These are phyloP conservation scores for Clarireedia paspali DNA, from an alignment of 2,329 filamentous ascomycete species.

Conservation along the genomic window DNA sequence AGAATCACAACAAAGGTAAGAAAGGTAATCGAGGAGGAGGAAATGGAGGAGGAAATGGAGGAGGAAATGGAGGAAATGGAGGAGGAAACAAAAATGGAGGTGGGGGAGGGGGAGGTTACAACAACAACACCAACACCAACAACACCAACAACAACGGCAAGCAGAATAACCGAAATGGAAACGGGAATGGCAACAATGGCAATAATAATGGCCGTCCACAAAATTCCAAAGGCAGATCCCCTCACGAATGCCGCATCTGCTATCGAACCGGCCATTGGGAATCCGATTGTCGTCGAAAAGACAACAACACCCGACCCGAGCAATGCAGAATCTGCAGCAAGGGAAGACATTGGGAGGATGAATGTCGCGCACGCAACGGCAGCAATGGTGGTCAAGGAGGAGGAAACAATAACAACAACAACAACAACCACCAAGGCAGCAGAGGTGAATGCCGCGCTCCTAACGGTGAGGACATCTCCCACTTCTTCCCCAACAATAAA, in stretches of 20 bases:
- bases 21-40: background rate
- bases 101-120: background rate
- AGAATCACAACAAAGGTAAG: background rate
- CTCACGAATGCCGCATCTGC: background rate
- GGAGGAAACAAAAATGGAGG: background rate
- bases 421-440: background rate
- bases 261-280: background rate
- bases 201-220: background rate
- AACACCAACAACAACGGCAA: background rate
- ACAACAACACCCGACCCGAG: background rate
- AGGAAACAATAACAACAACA: background rate
- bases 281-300: background rate
- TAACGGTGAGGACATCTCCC: background rate
- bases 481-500: background rate
- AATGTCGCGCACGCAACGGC: background rate
- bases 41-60: background rate
- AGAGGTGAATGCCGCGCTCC: background rate
- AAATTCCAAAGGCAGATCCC: background rate
- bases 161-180: background rate
- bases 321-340: background rate
- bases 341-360: constrained; percentile 6
- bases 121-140: background rate
- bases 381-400: background rate
- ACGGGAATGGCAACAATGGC: background rate
- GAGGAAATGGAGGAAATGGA: background rate